phyloP scores from a whole-genome alignment of 73 alveolate genomes.

The Effrenium voratum region DNA sequence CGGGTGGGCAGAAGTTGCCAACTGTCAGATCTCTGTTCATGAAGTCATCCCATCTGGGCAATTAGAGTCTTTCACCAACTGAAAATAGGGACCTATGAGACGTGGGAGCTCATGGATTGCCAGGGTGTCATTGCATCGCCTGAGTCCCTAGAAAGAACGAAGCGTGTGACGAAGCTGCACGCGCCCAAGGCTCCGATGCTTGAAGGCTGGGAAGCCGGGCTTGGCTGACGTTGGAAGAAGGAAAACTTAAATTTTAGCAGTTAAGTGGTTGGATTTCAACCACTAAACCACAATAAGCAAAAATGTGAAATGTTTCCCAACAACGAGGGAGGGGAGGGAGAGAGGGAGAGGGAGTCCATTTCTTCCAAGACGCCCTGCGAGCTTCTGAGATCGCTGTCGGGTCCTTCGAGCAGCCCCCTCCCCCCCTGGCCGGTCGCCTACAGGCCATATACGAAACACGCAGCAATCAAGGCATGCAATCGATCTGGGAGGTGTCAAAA shows the following conservation, averaged over 20 bases:
- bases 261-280: too few species aligned
- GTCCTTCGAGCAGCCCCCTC: not conserved
- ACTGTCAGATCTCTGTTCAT: too few species aligned
- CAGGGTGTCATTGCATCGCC: too few species aligned
- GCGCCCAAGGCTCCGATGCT: not conserved
- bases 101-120: too few species aligned
- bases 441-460: not conserved
- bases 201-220: not conserved
- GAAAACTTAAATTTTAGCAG: too few species aligned
- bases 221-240: not conserved
- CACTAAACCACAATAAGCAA: too few species aligned
- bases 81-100: too few species aligned
- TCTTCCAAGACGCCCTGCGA: not conserved
- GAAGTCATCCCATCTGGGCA: too few species aligned
- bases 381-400: conserved; percentile 20
- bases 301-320: not conserved
- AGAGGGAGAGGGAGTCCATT: not conserved
- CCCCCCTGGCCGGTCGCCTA: not conserved
- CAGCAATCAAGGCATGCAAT: not conserved
- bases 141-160: too few species aligned
- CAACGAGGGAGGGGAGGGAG: not conserved
- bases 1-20: too few species aligned
- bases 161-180: too few species aligned
- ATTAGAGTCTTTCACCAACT: too few species aligned
- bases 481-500: not conserved